phyloP scores from a whole-genome alignment of 805 yeast genomes.

The Torulaspora indica region DNA sequence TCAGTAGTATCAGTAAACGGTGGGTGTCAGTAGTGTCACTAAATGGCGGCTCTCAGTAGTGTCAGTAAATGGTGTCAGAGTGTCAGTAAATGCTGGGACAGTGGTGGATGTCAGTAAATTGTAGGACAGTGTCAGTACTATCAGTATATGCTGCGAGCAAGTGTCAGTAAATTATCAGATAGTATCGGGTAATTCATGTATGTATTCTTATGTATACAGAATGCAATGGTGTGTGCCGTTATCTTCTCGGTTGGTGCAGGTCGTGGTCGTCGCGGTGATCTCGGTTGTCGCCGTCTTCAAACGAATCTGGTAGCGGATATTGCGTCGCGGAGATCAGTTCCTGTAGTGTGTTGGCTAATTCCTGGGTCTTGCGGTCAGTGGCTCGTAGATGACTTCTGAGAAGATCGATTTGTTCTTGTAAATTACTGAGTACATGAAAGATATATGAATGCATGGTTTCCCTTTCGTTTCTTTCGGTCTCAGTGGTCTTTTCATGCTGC shows the following conservation, averaged over 20 bases:
- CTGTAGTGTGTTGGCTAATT: conserved; percentile 7
- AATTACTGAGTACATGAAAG: conserved; percentile 13
- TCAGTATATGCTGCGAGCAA: no score
- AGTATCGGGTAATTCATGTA: no score
- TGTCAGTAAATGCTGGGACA: no score
- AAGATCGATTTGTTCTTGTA: conserved; percentile 17
- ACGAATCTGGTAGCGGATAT: background rate
- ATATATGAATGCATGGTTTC: conserved; percentile 14
- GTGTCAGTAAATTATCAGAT: no score
- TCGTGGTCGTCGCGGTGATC: no score
- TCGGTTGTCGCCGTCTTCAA: no score
- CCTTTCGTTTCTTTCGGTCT: conserved; percentile 10
- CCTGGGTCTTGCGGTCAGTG: conserved; percentile 10
- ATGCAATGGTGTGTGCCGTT: background rate
- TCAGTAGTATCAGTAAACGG: no score
- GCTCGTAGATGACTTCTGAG: conserved; percentile 13
- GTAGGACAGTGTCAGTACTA: no score
- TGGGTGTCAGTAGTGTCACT: no score
- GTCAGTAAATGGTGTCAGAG: no score
- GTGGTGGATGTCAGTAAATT: no score
- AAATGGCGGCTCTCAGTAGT: no score
- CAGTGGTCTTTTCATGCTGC: conserved; percentile 4
- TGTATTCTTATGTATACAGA: background rate
- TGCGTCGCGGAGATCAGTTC: conserved; percentile 3
- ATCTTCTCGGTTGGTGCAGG: background rate